phyloP scores from a whole-genome alignment of 768 basidiomycete genomes.

The Auriculariales sp. region DNA sequence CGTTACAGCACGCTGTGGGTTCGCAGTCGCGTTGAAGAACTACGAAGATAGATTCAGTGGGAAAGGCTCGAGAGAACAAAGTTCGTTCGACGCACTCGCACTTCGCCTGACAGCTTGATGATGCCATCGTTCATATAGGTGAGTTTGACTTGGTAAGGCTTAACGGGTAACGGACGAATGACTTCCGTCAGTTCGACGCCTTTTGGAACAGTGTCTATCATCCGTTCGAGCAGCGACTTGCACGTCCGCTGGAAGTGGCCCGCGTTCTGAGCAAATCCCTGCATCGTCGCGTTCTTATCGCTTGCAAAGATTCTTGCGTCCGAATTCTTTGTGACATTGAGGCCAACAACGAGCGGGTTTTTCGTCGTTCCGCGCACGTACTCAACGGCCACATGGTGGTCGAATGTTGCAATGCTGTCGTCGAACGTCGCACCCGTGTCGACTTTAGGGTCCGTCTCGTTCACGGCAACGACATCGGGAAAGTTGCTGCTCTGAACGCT shows the following conservation, averaged over 20 bases:
- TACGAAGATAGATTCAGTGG: too few relatives aligned
- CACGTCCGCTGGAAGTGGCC: conserved; percentile 26
- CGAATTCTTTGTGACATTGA: conserved; percentile 22
- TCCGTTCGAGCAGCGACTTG: conserved; percentile 24
- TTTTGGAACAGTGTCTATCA: conserved; percentile 33
- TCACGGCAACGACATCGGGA: conserved; percentile 22
- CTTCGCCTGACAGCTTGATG: background rate
- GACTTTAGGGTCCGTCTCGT: background rate
- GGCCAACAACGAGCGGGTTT: conserved; percentile 23
- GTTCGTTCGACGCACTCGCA: too few relatives aligned
- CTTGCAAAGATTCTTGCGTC: conserved; percentile 26
- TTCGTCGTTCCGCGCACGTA: conserved; percentile 25
- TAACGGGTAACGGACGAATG: conserved; percentile 6
- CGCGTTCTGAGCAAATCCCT: conserved; percentile 15
- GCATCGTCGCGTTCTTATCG: conserved; percentile 28
- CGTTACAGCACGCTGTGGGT: background rate
- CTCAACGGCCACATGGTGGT: conserved; percentile 15
- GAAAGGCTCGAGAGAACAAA: too few relatives aligned
- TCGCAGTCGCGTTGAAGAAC: background rate
- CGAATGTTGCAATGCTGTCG: conserved; percentile 1
- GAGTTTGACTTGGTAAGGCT: background rate
- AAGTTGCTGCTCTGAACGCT: conserved; percentile 30
- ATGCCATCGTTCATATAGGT: background rate
- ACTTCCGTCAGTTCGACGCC: conserved; percentile 30
- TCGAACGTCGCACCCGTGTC: conserved; percentile 2